These are phyloP conservation scores for Fomitopsis serialis DNA, from an alignment of 768 basidiomycete species.

Conservation along the genomic window DNA sequence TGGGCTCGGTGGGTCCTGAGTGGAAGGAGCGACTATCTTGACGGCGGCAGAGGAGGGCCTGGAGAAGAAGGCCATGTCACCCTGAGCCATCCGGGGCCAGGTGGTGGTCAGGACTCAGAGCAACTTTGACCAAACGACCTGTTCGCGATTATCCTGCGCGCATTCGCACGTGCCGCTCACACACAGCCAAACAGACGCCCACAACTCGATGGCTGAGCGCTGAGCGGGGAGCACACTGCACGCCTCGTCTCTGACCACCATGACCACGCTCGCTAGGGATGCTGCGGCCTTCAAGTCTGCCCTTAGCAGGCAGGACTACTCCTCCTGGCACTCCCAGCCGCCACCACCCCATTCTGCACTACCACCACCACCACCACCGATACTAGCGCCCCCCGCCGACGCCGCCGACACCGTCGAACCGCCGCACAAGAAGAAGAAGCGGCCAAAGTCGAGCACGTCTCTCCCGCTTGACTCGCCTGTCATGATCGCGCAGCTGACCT, in stretches of 20 bases:
- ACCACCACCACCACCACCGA: too few relatives aligned
- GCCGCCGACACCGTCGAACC: slow-evolving; percentile 20
- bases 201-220: too few relatives aligned
- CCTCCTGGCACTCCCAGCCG: slow-evolving; percentile 73
- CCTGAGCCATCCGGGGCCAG: slow-evolving; percentile 20
- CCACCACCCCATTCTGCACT: slow-evolving; percentile 29
- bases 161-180: background rate
- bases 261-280: slow-evolving; percentile 69
- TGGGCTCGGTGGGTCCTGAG: slow-evolving; percentile 33
- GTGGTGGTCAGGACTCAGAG: slow-evolving; percentile 4
- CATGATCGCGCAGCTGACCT: slow-evolving; percentile 16
- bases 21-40: slow-evolving; percentile 62
- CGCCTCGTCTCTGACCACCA: slow-evolving; percentile 25
- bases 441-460: slow-evolving; percentile 58
- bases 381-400: slow-evolving; percentile 11
- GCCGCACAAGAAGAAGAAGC: slow-evolving; percentile 45
- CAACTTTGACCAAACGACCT: background rate
- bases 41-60: slow-evolving; percentile 61
- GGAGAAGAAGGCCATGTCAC: slow-evolving; percentile 64
- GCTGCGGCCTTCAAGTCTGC: slow-evolving; percentile 64
- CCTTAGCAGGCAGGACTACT: slow-evolving; percentile 59
- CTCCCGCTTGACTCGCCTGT: slow-evolving; percentile 13
- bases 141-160: background rate
- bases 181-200: slow-evolving; percentile 3
- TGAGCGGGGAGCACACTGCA: too few relatives aligned